phyloP scores from a whole-genome alignment of 2,329 filamentous ascomycete genomes.

The Uncinocarpus reesii region DNA sequence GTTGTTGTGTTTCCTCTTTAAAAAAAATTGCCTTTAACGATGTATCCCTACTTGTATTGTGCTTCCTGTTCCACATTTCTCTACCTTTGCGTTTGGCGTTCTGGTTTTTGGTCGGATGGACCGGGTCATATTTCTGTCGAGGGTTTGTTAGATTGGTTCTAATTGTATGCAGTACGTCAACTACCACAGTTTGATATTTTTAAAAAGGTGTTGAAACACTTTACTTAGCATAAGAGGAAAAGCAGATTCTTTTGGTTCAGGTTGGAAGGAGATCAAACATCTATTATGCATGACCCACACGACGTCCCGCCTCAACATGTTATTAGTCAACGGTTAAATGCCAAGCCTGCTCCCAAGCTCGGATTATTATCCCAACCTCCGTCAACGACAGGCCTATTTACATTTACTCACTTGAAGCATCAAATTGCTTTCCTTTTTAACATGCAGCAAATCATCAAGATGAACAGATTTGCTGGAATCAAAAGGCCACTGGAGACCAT shows the following conservation, averaged over 20 bases:
- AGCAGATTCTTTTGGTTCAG: no score
- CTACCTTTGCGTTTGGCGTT: constrained; percentile 6
- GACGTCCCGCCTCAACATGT: no score
- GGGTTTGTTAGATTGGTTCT: constrained; percentile 1
- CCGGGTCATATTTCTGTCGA: neutral
- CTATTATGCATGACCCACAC: neutral
- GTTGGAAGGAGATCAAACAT: no score
- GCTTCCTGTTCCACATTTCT: neutral
- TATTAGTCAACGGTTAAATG: no score
- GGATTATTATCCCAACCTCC: no score
- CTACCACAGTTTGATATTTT: constrained; percentile 4
- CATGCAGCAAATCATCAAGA: no score
- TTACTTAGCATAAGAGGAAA: neutral
- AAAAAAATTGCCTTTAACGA: neutral
- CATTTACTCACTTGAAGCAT: no score
- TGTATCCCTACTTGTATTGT: neutral
- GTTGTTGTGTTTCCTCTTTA: neutral
- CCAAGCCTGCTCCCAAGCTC: no score
- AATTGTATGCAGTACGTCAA: neutral
- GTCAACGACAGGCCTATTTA: no score
- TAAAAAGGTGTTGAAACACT: neutral
- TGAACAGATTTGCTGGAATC: no score
- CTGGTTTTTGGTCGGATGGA: constrained; percentile 3
- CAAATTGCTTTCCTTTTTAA: no score
- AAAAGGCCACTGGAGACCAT: no score